Evolutionary conservation across 495 filamentous ascomycete genomes (phyloP).

Genomic region (Lindgomyces ingoldianus): DNA sequence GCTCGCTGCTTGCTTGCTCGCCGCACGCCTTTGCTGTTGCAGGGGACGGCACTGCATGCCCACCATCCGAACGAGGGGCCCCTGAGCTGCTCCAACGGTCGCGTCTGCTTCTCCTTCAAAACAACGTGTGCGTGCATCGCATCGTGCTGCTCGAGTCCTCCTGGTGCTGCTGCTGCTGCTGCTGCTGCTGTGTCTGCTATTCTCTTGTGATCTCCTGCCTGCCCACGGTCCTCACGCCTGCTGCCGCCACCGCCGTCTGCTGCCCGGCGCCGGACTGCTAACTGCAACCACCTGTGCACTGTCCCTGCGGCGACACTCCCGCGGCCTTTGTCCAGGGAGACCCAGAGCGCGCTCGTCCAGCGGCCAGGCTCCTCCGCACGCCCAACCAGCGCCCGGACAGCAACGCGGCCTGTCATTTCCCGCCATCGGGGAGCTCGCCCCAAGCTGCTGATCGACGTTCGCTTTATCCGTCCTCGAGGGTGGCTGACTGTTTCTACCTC

Average conservation of each 20-base stretch:
- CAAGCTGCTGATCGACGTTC: conserved; percentile 11
- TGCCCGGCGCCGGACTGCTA: too few relatives aligned
- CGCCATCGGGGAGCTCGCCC: conserved; percentile 1
- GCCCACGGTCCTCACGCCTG: not conserved
- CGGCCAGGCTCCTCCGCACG: conserved; percentile 4
- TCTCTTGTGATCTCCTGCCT: not conserved
- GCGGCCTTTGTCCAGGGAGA: not conserved
- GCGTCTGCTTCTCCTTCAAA: not conserved
- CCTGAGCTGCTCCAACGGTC: not conserved
- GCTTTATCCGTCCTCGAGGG: not conserved
- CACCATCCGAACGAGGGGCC: not conserved
- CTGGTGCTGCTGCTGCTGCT: not conserved
- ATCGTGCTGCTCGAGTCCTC: too few relatives aligned
- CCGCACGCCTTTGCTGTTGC: not conserved
- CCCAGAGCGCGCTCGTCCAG: not conserved
- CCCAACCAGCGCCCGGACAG: conserved; percentile 15
- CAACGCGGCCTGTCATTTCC: conserved; percentile 10
- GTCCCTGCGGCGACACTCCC: not conserved
- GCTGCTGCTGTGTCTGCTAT: not conserved
- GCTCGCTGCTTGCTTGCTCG: not conserved
- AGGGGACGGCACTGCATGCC: not conserved
- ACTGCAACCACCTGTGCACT: too few relatives aligned
- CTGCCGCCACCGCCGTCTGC: too few relatives aligned
- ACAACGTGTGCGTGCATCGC: too few relatives aligned
- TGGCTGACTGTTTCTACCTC: not conserved